Conservation (phyloP, 2,329 filamentous ascomycete species). For the Whalleya microplaca region DNA sequence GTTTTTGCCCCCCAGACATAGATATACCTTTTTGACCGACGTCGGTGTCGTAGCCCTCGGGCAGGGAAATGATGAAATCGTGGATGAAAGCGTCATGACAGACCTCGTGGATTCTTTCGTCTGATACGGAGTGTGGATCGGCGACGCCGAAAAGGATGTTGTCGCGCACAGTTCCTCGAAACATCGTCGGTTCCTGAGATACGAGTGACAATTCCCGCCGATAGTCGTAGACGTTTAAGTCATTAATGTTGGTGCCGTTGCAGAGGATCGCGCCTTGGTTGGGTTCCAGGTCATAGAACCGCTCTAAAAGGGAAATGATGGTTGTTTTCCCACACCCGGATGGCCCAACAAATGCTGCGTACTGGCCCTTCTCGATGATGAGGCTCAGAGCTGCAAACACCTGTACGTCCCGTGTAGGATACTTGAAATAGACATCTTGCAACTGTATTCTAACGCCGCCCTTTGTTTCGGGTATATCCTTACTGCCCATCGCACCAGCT, state of each 20-base stretch:
- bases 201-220: slow-evolving; percentile 68
- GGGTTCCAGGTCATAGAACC: slow-evolving; percentile 64
- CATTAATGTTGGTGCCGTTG: slow-evolving; percentile 60
- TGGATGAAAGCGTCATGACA: slow-evolving; percentile 66
- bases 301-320: slow-evolving; percentile 65
- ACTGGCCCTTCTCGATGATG: slow-evolving; percentile 65
- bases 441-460: slow-evolving; percentile 58
- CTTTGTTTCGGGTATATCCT: slow-evolving; percentile 41
- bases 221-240: slow-evolving; percentile 62
- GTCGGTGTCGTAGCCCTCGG: slow-evolving; percentile 66
- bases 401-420: slow-evolving; percentile 56
- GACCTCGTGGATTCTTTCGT: slow-evolving; percentile 52
- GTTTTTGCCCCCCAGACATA: slow-evolving; percentile 70
- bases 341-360: slow-evolving; percentile 68
- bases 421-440: slow-evolving; percentile 57
- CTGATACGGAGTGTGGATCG: slow-evolving; percentile 51
- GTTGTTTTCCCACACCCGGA: slow-evolving; percentile 73
- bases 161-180: slow-evolving; percentile 63
- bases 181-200: slow-evolving; percentile 72
- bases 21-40: slow-evolving; percentile 66
- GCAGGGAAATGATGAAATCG: slow-evolving; percentile 68
- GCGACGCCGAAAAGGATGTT: slow-evolving; percentile 68
- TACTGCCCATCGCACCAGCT: background rate
- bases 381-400: slow-evolving; percentile 64
- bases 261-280: slow-evolving; percentile 64